Percentiles rank a stretch among this genome's conserved stretches.
phyloP scores from a whole-genome alignment of 2,329 filamentous ascomycete genomes.

The Colletotrichum truncatum region DNA sequence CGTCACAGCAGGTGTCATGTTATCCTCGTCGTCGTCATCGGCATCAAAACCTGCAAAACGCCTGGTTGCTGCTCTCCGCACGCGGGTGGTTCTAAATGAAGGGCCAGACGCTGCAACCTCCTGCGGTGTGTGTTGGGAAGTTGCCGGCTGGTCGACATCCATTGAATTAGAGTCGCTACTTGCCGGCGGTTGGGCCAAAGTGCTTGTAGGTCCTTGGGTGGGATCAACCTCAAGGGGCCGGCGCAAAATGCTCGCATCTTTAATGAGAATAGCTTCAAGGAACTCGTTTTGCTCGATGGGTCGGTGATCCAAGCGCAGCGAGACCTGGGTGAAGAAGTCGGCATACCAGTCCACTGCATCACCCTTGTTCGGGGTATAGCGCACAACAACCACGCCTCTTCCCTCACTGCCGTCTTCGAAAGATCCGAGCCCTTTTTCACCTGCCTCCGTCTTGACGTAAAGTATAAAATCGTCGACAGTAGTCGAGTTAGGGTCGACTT shows the following conservation, averaged over 20 bases:
- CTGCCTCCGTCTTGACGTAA: conserved; percentile 79
- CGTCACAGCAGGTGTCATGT: conserved; percentile 39
- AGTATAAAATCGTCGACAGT: conserved; percentile 79
- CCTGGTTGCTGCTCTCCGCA: conserved; percentile 42
- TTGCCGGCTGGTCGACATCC: conserved; percentile 36
- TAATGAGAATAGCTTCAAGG: conserved; percentile 85
- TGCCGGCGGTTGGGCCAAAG: conserved; percentile 30
- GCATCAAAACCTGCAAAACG: conserved; percentile 80
- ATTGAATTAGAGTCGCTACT: conserved; percentile 29
- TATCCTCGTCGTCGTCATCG: conserved; percentile 51
- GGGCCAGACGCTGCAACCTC: conserved; percentile 32
- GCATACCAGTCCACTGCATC: conserved; percentile 71
- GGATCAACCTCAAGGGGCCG: conserved; percentile 68
- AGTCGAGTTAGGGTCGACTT: conserved; percentile 70
- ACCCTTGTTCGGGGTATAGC: conserved; percentile 69
- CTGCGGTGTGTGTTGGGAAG: conserved; percentile 19
- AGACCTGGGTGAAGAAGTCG: conserved; percentile 74
- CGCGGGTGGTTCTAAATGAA: conserved; percentile 33
- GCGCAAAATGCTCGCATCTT: conserved; percentile 77
- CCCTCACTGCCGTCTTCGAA: conserved; percentile 72
- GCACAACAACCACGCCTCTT: conserved; percentile 81
- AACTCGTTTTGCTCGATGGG: conserved; percentile 92
- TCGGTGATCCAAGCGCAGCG: conserved; percentile 78
- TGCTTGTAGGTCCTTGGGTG: conserved; percentile 38
- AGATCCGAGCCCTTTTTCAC: conserved; percentile 74